These are phyloP conservation scores for Halophytophthora polymorphica DNA, from an alignment of 352 stramenopile genomes.

Conservation along the genomic window DNA sequence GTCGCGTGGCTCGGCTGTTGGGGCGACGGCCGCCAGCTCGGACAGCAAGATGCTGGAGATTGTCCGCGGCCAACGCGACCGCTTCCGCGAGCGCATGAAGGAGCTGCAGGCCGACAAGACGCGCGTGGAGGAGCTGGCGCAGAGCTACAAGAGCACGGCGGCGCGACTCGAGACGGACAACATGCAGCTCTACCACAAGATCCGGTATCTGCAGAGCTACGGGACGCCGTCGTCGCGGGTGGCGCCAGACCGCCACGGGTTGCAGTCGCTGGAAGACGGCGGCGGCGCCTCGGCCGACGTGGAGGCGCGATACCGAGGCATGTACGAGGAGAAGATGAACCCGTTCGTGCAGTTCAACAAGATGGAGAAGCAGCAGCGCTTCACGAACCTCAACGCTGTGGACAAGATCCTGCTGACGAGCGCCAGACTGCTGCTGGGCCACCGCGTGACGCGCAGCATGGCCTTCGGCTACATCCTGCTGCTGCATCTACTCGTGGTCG, in stretches of 20 bases:
- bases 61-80: constrained; percentile 74
- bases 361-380: constrained; percentile 86
- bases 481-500: constrained; percentile 83
- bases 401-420: constrained; percentile 90
- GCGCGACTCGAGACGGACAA: constrained; percentile 85
- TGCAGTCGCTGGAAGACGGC: constrained; percentile 41
- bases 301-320: constrained; percentile 75
- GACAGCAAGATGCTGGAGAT: constrained; percentile 87
- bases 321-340: constrained; percentile 92
- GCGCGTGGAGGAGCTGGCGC: constrained; percentile 62
- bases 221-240: constrained; percentile 17
- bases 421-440: constrained; percentile 75
- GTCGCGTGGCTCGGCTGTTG: constrained; percentile 3
- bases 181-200: constrained; percentile 91
- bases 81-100: constrained; percentile 83
- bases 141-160: constrained; percentile 59
- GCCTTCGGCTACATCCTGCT: constrained; percentile 83
- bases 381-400: constrained; percentile 87
- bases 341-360: constrained; percentile 91
- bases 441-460: constrained; percentile 82
- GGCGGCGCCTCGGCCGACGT: constrained; percentile 32
- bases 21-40: constrained; percentile 17
- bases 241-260: constrained; percentile 4
- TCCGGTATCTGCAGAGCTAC: constrained; percentile 84
- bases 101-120: constrained; percentile 72